Evolutionary conservation across 306 rosid genomes (phyloP).

Genomic region (Prosopis cineraria): DNA sequence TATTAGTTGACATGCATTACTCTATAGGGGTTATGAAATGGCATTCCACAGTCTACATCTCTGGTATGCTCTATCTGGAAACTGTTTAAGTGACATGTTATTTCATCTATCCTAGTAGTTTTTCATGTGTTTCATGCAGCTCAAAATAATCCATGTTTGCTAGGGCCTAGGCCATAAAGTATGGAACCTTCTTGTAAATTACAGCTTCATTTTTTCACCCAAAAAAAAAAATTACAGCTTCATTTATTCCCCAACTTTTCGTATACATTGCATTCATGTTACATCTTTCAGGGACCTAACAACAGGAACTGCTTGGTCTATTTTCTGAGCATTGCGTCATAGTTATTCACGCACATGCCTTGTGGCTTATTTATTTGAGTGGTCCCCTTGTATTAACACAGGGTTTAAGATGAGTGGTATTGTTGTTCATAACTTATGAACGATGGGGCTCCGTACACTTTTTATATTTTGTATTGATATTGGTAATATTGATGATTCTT

Average conservation of each 20-base stretch:
- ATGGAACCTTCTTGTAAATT: background rate
- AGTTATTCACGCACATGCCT: background rate
- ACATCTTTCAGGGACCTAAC: background rate
- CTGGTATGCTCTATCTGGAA: background rate
- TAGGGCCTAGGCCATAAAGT: background rate
- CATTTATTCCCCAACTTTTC: background rate
- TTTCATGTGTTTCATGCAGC: background rate
- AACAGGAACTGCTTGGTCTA: slow-evolving; percentile 19
- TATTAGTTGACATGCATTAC: background rate
- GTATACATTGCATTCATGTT: background rate
- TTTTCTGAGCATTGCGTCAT: background rate
- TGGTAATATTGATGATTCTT: background rate
- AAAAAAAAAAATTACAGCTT: background rate
- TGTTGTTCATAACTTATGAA: background rate
- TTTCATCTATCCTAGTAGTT: background rate
- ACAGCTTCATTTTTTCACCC: background rate
- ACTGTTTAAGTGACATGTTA: background rate
- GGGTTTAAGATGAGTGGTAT: background rate
- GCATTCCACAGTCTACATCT: background rate
- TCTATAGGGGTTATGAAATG: background rate
- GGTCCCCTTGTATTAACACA: background rate
- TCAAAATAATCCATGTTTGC: background rate
- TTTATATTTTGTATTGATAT: background rate
- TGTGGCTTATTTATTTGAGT: background rate
- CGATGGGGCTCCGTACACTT: background rate